Evolutionary conservation across 2,329 filamentous ascomycete species (phyloP).

Genomic region (Alternaria alternata): DNA sequence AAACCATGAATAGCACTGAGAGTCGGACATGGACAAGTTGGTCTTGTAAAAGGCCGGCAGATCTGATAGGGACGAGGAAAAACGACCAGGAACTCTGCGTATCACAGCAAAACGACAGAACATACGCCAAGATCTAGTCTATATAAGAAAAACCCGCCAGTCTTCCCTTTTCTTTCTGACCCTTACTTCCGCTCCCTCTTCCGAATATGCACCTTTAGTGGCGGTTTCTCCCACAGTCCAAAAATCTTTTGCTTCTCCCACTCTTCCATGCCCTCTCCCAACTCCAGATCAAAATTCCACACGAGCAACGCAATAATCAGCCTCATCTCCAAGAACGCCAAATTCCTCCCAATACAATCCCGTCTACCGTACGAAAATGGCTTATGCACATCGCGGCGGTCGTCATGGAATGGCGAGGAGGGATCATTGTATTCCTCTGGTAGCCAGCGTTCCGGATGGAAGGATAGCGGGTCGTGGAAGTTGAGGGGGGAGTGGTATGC

Average conservation of each 20-base stretch:
- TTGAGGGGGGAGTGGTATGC: neutral
- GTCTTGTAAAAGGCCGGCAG: too few relatives aligned
- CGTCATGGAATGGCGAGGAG: neutral
- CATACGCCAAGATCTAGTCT: too few relatives aligned
- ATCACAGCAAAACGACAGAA: too few relatives aligned
- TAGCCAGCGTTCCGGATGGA: neutral
- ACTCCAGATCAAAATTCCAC: neutral
- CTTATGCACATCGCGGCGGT: neutral
- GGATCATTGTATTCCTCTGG: neutral
- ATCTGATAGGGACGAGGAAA: too few relatives aligned
- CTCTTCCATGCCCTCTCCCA: neutral
- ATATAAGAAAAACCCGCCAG: too few relatives aligned
- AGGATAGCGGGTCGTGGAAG: neutral
- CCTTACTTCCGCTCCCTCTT: neutral
- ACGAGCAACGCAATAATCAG: neutral
- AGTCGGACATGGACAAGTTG: too few relatives aligned
- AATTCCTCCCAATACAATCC: neutral
- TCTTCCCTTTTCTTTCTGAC: too few relatives aligned
- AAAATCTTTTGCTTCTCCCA: neutral
- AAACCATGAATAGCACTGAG: too few relatives aligned
- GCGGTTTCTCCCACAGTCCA: neutral
- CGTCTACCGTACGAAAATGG: neutral
- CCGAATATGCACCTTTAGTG: neutral
- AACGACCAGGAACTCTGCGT: too few relatives aligned
- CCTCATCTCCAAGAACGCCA: neutral